Base-by-base conservation (phyloP, 2,329 filamentous ascomycete species). In the Thermochaetoides dissita region DNA sequence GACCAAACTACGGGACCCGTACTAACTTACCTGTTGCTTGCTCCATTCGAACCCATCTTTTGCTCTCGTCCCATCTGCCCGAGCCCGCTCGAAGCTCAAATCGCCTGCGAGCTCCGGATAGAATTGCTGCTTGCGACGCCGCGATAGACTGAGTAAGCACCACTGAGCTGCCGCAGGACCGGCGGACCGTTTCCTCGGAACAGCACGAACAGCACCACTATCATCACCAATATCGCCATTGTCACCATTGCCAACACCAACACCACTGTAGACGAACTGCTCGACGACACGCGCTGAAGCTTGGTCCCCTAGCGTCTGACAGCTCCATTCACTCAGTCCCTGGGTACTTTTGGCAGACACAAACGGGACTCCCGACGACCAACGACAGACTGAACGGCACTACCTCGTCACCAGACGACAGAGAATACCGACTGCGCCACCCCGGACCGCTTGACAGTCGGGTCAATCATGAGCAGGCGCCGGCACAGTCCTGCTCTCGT, bases 401-500 rank as follows among this genome's bases (percentile, higher is more conserved):
- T 24, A 24, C 17, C 17, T 24, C 17, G 17, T 24, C 17, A 24
- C 17, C 17, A 24, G 17, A 24, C 17, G 17, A 24, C 17, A 24
- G 17, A 24, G 17, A 24, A 24, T 24, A 24, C 17, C 17, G 17
- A 24, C 17, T 5, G 17, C 17, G 3, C 17, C 17, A 3, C 17
- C 17, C 17, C 17, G 17, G 17, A 24, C 17, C 17, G 17, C 17
- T 24, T 24, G 17, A 24, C 17, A 29, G 34, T 37, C 37, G 37
- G 29, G 38, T 38, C 42, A 48, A 57, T 49, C 54, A 57, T 57
- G 55, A 51, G 45, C 55, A 53, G 48, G 42, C 51, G 49, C 42
- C 46, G 50, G 49, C 44, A 46, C 36, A 49, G 39, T 48, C 47
- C 47, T 50, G 49, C 48, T 45, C 49, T 51, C 48, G 51, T 48